Evolutionary conservation across 1,284 basidiomycete species (phyloP).

Genomic region (Ganoderma sp.): DNA sequence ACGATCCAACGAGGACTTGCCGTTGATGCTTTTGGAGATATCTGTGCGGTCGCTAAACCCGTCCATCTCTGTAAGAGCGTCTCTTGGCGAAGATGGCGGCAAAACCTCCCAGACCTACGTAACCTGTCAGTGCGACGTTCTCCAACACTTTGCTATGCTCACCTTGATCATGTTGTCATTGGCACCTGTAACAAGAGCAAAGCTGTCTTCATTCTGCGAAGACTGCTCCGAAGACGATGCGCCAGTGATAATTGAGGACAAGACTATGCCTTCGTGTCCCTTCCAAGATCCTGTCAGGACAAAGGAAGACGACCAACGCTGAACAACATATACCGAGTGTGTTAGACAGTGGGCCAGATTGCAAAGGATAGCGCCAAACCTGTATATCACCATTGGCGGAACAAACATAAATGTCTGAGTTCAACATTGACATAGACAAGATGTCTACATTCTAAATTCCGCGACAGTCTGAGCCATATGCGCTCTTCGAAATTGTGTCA

Average conservation of each 20-base stretch:
- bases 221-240: constrained; percentile 24
- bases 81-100: constrained; percentile 39
- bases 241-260: constrained; percentile 72
- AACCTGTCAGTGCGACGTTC: neutral
- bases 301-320: constrained; percentile 85
- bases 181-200: constrained; percentile 77
- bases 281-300: constrained; percentile 82
- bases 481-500: neutral
- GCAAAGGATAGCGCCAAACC: constrained; percentile 43
- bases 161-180: constrained; percentile 88
- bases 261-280: constrained; percentile 80
- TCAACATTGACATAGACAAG: constrained; percentile 76
- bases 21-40: constrained; percentile 31
- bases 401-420: constrained; percentile 82
- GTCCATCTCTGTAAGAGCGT: constrained; percentile 25
- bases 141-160: neutral
- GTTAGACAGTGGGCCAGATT: neutral
- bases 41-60: constrained; percentile 19
- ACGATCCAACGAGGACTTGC: constrained; percentile 15
- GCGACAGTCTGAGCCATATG: neutral
- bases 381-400: constrained; percentile 84
- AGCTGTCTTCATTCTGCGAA: constrained; percentile 37
- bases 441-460: constrained; percentile 70
- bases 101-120: constrained; percentile 63
- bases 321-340: constrained; percentile 9